Percentiles rank a stretch among this genome's conserved stretches.
Evolutionary conservation across 805 yeast species (phyloP).

Genomic region (Suhomyces sp.): DNA sequence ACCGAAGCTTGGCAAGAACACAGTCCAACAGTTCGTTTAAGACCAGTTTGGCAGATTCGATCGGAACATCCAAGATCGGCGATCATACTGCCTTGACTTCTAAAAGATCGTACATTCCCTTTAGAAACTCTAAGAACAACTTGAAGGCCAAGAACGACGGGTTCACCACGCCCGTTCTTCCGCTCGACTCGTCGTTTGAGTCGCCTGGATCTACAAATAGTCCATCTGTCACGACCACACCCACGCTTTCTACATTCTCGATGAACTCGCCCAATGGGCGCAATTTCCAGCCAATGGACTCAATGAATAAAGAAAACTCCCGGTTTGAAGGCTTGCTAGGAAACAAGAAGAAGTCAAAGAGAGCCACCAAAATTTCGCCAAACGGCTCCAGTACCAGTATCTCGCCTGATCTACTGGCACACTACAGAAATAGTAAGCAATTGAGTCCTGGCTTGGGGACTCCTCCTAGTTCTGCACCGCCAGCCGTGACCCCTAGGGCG

Average conservation of each 20-base stretch:
- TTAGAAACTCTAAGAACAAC: slow-evolving; percentile 30
- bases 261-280: slow-evolving; percentile 2
- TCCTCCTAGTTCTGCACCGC: slow-evolving; percentile 10
- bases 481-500: slow-evolving; percentile 10
- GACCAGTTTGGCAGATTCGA: slow-evolving; percentile 68
- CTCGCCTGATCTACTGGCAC: slow-evolving; percentile 15
- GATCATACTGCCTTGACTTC: slow-evolving; percentile 10
- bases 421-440: slow-evolving; percentile 9
- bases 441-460: slow-evolving; percentile 5
- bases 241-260: slow-evolving; percentile 8
- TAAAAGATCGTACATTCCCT: slow-evolving; percentile 40
- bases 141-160: slow-evolving; percentile 8
- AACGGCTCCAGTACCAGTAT: slow-evolving; percentile 9
- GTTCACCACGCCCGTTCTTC: slow-evolving; percentile 22
- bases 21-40: slow-evolving; percentile 77
- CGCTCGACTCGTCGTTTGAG: slow-evolving; percentile 20
- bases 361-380: slow-evolving; percentile 14
- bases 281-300: not conserved
- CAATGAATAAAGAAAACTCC: slow-evolving; percentile 11
- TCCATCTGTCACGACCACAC: slow-evolving; percentile 3
- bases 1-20: slow-evolving; percentile 67
- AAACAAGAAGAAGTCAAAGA: slow-evolving; percentile 23
- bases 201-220: slow-evolving; percentile 14
- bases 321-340: slow-evolving; percentile 28
- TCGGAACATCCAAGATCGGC: slow-evolving; percentile 24